These are phyloP conservation scores for Solanum ossicruentum DNA, from an alignment of 257 asterid species.

Conservation along the genomic window DNA sequence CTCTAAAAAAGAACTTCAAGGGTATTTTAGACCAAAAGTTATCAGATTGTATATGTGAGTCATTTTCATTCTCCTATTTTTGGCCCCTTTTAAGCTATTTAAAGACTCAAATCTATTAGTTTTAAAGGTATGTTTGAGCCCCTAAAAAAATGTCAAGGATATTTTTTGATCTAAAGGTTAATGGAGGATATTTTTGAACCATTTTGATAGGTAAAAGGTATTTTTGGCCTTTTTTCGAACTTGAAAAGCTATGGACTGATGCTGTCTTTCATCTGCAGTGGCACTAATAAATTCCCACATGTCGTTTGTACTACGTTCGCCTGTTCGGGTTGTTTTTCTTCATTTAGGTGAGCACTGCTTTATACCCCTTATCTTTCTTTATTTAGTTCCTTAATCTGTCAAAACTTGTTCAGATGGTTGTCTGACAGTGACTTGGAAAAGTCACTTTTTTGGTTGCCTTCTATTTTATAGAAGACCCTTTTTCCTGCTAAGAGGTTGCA, in stretches of 20 bases:
- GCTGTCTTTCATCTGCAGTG: background rate
- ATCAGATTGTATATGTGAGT: too few species aligned
- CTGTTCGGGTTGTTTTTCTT: background rate
- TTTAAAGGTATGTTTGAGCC: background rate
- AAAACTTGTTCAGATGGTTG: conserved; percentile 50
- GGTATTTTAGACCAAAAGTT: too few species aligned
- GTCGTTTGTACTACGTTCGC: background rate
- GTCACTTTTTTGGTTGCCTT: conserved; percentile 80
- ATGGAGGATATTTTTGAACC: too few species aligned
- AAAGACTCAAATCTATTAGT: background rate
- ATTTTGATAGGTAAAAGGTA: too few species aligned
- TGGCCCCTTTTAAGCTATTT: too few species aligned
- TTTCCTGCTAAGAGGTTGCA: conserved; percentile 56
- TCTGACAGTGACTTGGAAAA: conserved; percentile 60
- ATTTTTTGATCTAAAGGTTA: background rate
- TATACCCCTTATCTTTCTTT: background rate
- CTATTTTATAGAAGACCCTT: conserved; percentile 24
- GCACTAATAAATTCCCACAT: background rate
- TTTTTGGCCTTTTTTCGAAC: background rate
- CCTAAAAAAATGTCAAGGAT: background rate
- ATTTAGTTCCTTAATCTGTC: conserved; percentile 2
- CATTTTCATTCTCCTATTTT: too few species aligned
- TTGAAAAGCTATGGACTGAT: background rate
- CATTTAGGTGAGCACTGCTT: background rate
- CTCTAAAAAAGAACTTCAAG: too few species aligned